phyloP scores from a whole-genome alignment of 192 early-diverging fungal genomes.

The Backusella tuberculispora region DNA sequence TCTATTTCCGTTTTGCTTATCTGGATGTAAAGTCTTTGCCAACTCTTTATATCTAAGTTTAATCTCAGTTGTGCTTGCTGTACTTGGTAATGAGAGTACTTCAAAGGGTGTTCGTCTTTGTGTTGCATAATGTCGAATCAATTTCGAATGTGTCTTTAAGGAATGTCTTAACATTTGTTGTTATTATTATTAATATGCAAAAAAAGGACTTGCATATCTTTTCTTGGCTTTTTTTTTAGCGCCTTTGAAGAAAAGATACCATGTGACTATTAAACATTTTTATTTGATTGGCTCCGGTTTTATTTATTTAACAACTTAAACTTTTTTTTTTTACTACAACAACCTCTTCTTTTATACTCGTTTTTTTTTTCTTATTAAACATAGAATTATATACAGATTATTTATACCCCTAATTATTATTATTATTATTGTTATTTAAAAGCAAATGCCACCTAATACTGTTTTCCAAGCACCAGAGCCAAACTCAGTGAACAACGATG shows the following conservation, averaged over 20 bases:
- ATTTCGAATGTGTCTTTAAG: background rate
- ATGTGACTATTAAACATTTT: background rate
- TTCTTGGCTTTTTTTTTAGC: background rate
- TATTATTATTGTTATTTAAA: background rate
- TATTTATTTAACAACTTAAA: background rate
- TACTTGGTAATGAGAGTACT: slow-evolving; percentile 26
- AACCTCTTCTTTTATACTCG: no score
- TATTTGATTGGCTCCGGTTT: slow-evolving; percentile 3
- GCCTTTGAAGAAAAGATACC: background rate
- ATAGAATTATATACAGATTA: background rate
- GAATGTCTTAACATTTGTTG: background rate
- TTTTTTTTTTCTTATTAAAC: background rate
- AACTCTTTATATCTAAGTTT: slow-evolving; percentile 44
- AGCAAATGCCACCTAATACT: slow-evolving; percentile 20
- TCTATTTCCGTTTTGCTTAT: slow-evolving; percentile 26
- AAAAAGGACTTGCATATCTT: background rate
- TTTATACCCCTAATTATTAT: slow-evolving; percentile 16
- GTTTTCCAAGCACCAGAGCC: background rate
- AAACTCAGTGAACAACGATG: background rate
- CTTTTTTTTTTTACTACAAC: background rate
- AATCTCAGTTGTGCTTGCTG: slow-evolving; percentile 27
- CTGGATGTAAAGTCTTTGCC: slow-evolving; percentile 41
- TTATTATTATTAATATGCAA: background rate
- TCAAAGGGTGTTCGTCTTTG: slow-evolving; percentile 33
- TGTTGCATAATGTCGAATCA: slow-evolving; percentile 14